Base-by-base conservation (phyloP, 2,329 filamentous ascomycete genomes). In the Alternaria longipes region DNA sequence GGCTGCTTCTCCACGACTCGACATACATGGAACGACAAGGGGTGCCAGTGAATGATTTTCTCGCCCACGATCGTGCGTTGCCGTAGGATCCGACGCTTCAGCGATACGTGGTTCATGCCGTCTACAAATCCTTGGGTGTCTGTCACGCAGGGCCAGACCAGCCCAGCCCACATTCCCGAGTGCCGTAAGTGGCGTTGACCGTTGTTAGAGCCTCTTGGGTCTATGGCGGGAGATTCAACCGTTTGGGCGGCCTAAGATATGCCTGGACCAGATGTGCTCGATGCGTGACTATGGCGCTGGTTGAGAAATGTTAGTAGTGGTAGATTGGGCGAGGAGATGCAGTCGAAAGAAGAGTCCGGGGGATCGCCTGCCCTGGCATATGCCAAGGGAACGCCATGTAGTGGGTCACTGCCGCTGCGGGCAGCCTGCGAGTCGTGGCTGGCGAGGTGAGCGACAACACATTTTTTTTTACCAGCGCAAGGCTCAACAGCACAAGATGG, bases 401-500 rank as follows among this genome's bases (percentile, higher is more conserved):
- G 68, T 65, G 62, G 59, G 38, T 46, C 64, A 40, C 45, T 54
- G 57, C 56, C 57, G 40, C 24, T 42, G 51, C 22, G 32, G 58
- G 51, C 22, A 14, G 53, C 18, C 58, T 60, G 26, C 56, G 58
- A 28, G 58, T 62, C 57, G 58, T 54, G 36, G 56, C 32, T 63
- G 42, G 52, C 58, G 51, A 57, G 9, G 47, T 14, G 52, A 28
- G 47, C 14, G 52, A 28, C 22, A 46, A 60, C 54, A 44, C 32
- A 8, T n/a, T 36, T 50, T 58, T 40, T 58, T 40, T 14, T 20
- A 44, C 18, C 45, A 20, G 20, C 32, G 7, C 30, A 16, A 14
- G 46, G 40, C 32, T 22, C 42, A 44, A 56, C 26, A 14, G 44
- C 16, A 24, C 61, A 62, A 36, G 42, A 78, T 78, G 75, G 68